phyloP scores from a whole-genome alignment of 306 rosid genomes.

The Sindora glabra region DNA sequence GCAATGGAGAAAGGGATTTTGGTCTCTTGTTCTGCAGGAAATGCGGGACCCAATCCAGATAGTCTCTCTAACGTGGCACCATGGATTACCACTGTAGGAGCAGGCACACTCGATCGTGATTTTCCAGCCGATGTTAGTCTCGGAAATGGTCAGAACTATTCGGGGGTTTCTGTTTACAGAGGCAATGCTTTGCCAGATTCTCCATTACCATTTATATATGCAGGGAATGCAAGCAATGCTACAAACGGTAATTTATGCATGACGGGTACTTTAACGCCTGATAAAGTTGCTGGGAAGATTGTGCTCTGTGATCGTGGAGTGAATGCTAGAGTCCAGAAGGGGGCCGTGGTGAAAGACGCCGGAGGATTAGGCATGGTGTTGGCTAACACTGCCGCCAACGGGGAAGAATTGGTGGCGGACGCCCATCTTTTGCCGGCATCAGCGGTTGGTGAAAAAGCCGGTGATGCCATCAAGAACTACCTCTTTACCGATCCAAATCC shows the following conservation, averaged over 20 bases:
- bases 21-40: slow-evolving; percentile 67
- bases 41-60: slow-evolving; percentile 40
- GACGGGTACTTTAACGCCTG: slow-evolving; percentile 33
- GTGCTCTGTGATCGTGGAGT: slow-evolving; percentile 68
- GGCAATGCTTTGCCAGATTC: slow-evolving; percentile 21
- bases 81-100: slow-evolving; percentile 86
- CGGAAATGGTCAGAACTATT: slow-evolving; percentile 56
- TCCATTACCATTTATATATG: slow-evolving; percentile 37
- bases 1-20: slow-evolving; percentile 81
- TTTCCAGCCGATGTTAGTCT: slow-evolving; percentile 56
- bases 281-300: slow-evolving; percentile 58
- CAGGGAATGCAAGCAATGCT: slow-evolving; percentile 40
- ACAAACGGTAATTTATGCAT: slow-evolving; percentile 37
- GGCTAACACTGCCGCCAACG: slow-evolving; percentile 33
- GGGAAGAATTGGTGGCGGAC: slow-evolving; percentile 66
- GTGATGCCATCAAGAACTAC: slow-evolving; percentile 34
- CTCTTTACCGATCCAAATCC: slow-evolving; percentile 38
- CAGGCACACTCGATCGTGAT: slow-evolving; percentile 85
- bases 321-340: slow-evolving; percentile 46
- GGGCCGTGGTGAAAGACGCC: slow-evolving; percentile 49
- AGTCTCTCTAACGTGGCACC: slow-evolving; percentile 64
- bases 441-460: slow-evolving; percentile 41
- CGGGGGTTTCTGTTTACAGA: slow-evolving; percentile 52
- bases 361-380: slow-evolving; percentile 79
- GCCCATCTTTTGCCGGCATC: slow-evolving; percentile 53